phyloP scores from a whole-genome alignment of 2,329 filamentous ascomycete genomes.

The Pestalotiopsis sp. region DNA sequence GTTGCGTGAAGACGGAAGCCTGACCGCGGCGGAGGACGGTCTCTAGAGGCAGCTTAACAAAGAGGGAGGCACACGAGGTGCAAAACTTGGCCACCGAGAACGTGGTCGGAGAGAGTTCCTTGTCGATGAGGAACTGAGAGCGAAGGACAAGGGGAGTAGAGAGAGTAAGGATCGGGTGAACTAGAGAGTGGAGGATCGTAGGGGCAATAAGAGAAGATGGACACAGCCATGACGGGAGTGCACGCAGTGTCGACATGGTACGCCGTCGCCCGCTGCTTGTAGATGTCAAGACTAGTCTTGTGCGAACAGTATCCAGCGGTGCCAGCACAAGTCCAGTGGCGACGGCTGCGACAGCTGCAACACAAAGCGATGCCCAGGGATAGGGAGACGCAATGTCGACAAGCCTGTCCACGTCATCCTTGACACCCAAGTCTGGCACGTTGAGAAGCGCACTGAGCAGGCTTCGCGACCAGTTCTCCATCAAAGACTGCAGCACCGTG shows the following conservation, averaged over 20 bases:
- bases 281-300: constrained; percentile 83
- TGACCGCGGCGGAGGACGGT: constrained; percentile 90
- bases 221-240: constrained; percentile 77
- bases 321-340: constrained; percentile 81
- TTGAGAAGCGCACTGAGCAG: constrained; percentile 90
- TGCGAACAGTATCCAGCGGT: constrained; percentile 88
- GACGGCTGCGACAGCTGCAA: constrained; percentile 66
- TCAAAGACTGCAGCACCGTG: constrained; percentile 78
- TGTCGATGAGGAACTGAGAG: constrained; percentile 82
- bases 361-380: constrained; percentile 77
- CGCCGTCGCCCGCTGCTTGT: constrained; percentile 75
- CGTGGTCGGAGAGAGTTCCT: constrained; percentile 75
- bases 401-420: constrained; percentile 77
- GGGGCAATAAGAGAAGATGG: constrained; percentile 73
- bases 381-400: constrained; percentile 75
- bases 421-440: constrained; percentile 79
- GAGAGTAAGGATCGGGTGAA: constrained; percentile 81
- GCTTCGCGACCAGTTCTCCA: constrained; percentile 91
- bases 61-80: constrained; percentile 77
- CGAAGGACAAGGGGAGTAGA: constrained; percentile 85
- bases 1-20: constrained; percentile 68
- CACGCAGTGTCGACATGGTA: constrained; percentile 75
- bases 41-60: constrained; percentile 87
- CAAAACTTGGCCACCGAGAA: constrained; percentile 85
- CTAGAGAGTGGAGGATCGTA: constrained; percentile 83